Evolutionary conservation across 164 flowering plant genomes (phyloP), one percentile per base, ranked within the genome.

Genomic region (grape (Vitis vinifera)): DNA sequence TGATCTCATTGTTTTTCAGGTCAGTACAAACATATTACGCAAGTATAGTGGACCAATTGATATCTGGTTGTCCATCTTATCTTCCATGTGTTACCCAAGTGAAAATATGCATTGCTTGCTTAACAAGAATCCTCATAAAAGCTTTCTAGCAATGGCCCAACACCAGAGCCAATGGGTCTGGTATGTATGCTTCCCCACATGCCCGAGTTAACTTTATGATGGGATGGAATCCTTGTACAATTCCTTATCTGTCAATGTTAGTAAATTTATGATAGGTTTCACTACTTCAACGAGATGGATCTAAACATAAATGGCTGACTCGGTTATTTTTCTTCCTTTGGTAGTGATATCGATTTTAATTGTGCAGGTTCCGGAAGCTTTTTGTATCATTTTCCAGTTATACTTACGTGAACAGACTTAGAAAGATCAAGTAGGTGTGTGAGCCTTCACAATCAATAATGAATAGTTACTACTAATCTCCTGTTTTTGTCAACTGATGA

Each of bases 141-240:
- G 91, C 77, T 89, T 83, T 73, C 76, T 55, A 51, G 98, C 97
- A 23, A 94, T 94, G 98, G 89, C 97, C 60, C 89, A 86, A 64
- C 97, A 94, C 76, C 67, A 15, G 62, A 92, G 97, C 86, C 97
- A 94, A 72, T 94, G 97, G 98, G 86, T 94, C 68, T 92, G 98
- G 98, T 92, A 77, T 55, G 84, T 73, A 1, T 19, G 16, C 30
- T 69, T 53, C 27, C 60, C 51, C 19, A 27, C 17, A 15, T 66
- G 9, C 44, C 44, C 0, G 7, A 37, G 44, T 37, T 6, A 37
- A 6, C 44, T 37, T 37, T 37, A 6, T 3, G 3, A 3, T 37
- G 6, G 44, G 7, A 6, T 27, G 60, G 31, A 51, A 55, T 4
- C 27, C 37, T 9, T 12, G 47, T 44, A 48, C 9, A 19, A 23